Percentiles rank a stretch among this genome's conserved stretches.
Evolutionary conservation across 768 basidiomycete species (phyloP).

Genomic region (Chiua virens): DNA sequence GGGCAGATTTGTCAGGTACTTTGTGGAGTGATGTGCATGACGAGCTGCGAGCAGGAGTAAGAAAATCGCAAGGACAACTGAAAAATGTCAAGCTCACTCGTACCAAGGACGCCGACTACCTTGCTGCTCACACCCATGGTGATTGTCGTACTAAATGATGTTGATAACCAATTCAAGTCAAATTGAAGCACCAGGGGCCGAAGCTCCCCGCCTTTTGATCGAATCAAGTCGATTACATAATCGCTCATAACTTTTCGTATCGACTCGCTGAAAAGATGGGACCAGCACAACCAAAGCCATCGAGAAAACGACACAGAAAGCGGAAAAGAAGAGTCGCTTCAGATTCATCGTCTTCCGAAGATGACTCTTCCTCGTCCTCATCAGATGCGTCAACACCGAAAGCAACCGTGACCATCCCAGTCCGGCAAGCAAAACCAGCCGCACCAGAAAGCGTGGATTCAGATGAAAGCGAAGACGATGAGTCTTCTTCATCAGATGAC

Average conservation of each 20-base stretch:
- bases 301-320: constrained; percentile 52
- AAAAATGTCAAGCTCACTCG: constrained; percentile 19
- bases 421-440: constrained; percentile 1
- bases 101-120: constrained; percentile 30
- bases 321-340: constrained; percentile 52
- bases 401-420: constrained; percentile 9
- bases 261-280: constrained; percentile 4
- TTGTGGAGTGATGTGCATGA: background rate
- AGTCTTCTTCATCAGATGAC: constrained; percentile 20
- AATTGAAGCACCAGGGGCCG: too few species aligned
- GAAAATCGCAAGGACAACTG: background rate
- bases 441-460: background rate
- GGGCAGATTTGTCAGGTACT: constrained; percentile 1
- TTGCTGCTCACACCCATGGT: constrained; percentile 30
- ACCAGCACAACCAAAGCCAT: constrained; percentile 30
- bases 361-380: constrained; percentile 21
- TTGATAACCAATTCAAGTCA: too few species aligned
- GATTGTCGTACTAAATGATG: background rate
- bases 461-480: constrained; percentile 7
- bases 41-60: constrained; percentile 14
- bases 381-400: constrained; percentile 12
- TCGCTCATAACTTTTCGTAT: too few species aligned
- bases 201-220: too few species aligned
- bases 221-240: background rate
- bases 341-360: constrained; percentile 43